Evolutionary conservation across 2,329 filamentous ascomycete genomes (phyloP).

Genomic region (Tolypocladium paradoxum): DNA sequence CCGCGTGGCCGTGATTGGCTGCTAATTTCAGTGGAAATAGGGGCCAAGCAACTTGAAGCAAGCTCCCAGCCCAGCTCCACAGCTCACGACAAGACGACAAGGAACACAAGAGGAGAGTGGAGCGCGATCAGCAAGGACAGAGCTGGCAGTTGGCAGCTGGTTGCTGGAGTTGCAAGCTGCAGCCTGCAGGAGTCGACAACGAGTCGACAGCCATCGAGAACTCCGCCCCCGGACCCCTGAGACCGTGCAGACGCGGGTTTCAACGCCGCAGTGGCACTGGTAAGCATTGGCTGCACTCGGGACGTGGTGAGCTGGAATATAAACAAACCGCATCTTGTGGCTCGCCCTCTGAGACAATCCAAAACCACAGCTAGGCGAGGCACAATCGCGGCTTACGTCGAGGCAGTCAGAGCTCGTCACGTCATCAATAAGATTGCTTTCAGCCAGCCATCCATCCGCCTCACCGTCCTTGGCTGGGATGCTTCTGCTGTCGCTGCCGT

Average conservation of each 20-base stretch:
- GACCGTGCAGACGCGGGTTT: background rate
- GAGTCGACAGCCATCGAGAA: background rate
- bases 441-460: background rate
- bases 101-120: background rate
- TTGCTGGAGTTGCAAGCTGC: background rate
- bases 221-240: background rate
- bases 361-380: background rate
- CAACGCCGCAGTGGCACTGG: background rate
- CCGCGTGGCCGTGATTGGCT: background rate
- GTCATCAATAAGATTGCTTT: background rate
- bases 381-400: background rate
- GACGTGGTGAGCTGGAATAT: no score
- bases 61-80: background rate
- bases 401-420: background rate
- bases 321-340: no score
- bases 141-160: no score
- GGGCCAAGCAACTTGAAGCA: background rate
- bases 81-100: background rate
- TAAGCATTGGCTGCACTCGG: background rate
- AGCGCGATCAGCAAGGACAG: background rate
- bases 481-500: background rate
- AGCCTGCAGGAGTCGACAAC: background rate
- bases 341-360: no score
- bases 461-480: background rate
- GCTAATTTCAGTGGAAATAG: background rate